These are phyloP conservation scores for Melampsora larici-populina DNA, from an alignment of 1,284 basidiomycete species.

Conservation along the genomic window DNA sequence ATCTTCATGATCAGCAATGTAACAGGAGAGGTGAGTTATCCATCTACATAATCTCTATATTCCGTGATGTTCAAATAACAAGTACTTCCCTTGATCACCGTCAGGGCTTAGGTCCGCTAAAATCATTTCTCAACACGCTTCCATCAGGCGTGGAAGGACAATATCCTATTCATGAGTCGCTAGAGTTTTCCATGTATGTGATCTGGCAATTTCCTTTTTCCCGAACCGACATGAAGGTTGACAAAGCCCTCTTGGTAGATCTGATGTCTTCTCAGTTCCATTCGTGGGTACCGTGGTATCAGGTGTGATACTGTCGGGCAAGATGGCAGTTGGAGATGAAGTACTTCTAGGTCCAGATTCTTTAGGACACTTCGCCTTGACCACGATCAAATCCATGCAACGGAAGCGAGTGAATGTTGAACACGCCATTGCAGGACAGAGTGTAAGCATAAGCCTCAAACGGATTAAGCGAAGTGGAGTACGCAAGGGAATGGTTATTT, in stretches of 20 bases:
- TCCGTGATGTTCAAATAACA: not conserved
- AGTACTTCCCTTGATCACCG: not conserved
- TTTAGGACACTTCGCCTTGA: constrained; percentile 80
- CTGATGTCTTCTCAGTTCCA: constrained; percentile 51
- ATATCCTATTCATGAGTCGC: constrained; percentile 63
- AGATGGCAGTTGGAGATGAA: constrained; percentile 58
- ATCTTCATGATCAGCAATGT: constrained; percentile 87
- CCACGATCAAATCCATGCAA: constrained; percentile 86
- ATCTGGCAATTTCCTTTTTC: not conserved
- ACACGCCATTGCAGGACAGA: constrained; percentile 87
- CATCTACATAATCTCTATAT: not conserved
- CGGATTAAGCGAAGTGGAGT: constrained; percentile 75
- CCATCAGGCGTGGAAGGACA: constrained; percentile 59
- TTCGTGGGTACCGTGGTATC: constrained; percentile 54
- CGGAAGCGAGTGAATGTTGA: constrained; percentile 82
- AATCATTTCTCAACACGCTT: constrained; percentile 54
- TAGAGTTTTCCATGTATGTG: constrained; percentile 66
- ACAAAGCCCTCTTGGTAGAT: not conserved
- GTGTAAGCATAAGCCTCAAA: constrained; percentile 89
- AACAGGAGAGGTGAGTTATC: constrained; percentile 73
- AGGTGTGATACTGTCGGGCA: constrained; percentile 48
- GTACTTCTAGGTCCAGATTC: constrained; percentile 88
- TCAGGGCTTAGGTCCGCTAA: constrained; percentile 49
- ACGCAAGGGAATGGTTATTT: constrained; percentile 87
- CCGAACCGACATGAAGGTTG: not conserved